Conservation (phyloP, 2,329 filamentous ascomycete genomes). For the Hypoxylon sp. region DNA sequence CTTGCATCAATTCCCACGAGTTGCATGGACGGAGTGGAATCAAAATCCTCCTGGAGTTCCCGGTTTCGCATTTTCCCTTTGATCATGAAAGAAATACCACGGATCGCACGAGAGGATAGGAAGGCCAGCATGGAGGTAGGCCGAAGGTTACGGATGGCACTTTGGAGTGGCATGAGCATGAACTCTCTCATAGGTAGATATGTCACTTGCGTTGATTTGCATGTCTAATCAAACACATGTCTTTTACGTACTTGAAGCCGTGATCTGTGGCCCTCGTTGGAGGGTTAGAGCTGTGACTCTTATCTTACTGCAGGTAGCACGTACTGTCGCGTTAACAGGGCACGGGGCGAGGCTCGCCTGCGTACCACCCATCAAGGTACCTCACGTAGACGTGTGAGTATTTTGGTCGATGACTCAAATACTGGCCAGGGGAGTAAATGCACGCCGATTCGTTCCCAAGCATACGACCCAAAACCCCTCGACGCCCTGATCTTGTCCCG, state of each 20-base stretch:
- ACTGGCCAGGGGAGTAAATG: background rate
- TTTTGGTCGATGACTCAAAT: background rate
- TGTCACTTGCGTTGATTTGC: constrained; percentile 3
- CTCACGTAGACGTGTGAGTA: too few species aligned
- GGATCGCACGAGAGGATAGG: background rate
- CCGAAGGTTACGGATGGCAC: background rate
- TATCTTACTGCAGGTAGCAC: background rate
- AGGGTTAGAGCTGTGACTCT: too few species aligned
- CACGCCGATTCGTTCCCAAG: background rate
- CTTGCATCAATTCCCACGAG: constrained; percentile 23
- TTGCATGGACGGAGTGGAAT: constrained; percentile 24
- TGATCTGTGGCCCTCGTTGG: too few species aligned
- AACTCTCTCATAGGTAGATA: constrained; percentile 15
- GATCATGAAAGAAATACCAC: background rate
- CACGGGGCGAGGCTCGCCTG: too few species aligned
- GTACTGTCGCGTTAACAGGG: background rate
- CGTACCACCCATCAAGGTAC: too few species aligned
- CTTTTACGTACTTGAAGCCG: too few species aligned
- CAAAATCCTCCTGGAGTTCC: constrained; percentile 19
- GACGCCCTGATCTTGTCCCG: background rate
- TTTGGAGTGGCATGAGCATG: background rate
- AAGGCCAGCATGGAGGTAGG: background rate
- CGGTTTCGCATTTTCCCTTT: constrained; percentile 9
- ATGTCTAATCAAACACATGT: constrained; percentile 10
- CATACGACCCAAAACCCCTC: background rate